A percentile compares a stretch with the other conserved stretches of the same genome.
Conservation (phyloP, 768 basidiomycete genomes). For the Boletus sp. region DNA sequence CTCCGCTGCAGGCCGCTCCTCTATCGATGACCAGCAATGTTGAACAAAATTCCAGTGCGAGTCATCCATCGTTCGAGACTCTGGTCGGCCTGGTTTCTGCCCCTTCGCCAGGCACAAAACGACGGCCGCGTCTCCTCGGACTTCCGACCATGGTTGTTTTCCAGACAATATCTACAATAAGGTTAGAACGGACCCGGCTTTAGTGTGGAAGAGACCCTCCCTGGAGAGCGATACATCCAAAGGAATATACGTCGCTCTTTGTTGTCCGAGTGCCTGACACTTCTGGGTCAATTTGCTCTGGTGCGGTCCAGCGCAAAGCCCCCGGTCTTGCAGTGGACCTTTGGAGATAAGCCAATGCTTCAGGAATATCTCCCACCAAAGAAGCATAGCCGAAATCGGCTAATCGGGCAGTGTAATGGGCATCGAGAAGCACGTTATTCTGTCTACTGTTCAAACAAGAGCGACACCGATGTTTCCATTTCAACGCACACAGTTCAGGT, state of each 20-base stretch:
- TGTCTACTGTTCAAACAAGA: neutral
- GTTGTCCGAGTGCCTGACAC: neutral
- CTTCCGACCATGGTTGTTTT: neutral
- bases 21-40: neutral
- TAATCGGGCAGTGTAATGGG: conserved; percentile 31
- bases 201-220: conserved; percentile 7
- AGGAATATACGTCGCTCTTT: conserved; percentile 19
- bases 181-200: neutral
- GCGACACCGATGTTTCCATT: neutral
- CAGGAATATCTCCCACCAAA: conserved; percentile 6
- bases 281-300: conserved; percentile 28
- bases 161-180: neutral
- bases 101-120: neutral
- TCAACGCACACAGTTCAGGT: neutral
- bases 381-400: conserved; percentile 39
- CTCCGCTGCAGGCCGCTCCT: neutral
- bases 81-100: neutral
- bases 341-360: conserved; percentile 3
- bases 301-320: conserved; percentile 43
- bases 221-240: conserved; percentile 31
- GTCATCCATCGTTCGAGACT: neutral
- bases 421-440: neutral
- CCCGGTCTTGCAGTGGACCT: conserved; percentile 27
- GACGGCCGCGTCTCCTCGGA: neutral
- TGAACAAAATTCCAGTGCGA: neutral